A percentile compares a stretch with the other conserved stretches of the same genome.
Conservation (phyloP, 2,329 filamentous ascomycete species). For the Epichloe aotearoae region DNA sequence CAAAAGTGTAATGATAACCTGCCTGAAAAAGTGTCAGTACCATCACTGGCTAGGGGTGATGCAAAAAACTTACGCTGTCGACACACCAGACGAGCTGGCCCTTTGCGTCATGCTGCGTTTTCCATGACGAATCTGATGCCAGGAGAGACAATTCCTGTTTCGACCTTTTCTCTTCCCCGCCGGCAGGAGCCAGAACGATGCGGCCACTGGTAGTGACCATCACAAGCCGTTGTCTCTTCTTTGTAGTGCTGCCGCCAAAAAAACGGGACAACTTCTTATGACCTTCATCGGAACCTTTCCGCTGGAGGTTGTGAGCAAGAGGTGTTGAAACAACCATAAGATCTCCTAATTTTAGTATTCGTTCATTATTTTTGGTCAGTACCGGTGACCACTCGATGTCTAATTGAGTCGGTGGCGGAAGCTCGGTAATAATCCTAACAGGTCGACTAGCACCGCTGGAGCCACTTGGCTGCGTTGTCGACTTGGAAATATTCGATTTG, state of each 20-base stretch:
- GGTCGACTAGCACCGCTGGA: constrained; percentile 44
- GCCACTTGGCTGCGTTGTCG: constrained; percentile 20
- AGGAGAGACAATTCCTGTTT: constrained; percentile 87
- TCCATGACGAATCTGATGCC: constrained; percentile 62
- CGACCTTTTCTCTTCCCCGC: constrained; percentile 88
- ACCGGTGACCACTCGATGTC: constrained; percentile 99
- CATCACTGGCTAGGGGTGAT: background rate
- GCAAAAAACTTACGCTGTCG: constrained; percentile 62
- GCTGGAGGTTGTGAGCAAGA: constrained; percentile 58
- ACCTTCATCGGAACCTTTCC: constrained; percentile 55
- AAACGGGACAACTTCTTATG: constrained; percentile 89
- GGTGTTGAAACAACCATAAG: constrained; percentile 72
- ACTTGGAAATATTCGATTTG: constrained; percentile 16
- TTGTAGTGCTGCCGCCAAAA: constrained; percentile 80
- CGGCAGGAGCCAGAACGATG: constrained; percentile 78
- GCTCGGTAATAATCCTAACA: constrained; percentile 77
- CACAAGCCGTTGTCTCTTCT: constrained; percentile 84
- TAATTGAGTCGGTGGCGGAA: constrained; percentile 89
- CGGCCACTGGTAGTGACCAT: constrained; percentile 89
- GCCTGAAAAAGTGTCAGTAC: constrained; percentile 41
- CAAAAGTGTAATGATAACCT: constrained; percentile 84
- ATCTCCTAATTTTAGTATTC: constrained; percentile 89
- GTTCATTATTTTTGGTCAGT: constrained; percentile 77
- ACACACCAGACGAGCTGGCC: constrained; percentile 80
- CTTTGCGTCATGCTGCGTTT: constrained; percentile 71